A percentile compares a stretch with the other conserved stretches of the same genome.
Conservation (phyloP, 2,329 filamentous ascomycete genomes). For the Colletotrichum paranaense region DNA sequence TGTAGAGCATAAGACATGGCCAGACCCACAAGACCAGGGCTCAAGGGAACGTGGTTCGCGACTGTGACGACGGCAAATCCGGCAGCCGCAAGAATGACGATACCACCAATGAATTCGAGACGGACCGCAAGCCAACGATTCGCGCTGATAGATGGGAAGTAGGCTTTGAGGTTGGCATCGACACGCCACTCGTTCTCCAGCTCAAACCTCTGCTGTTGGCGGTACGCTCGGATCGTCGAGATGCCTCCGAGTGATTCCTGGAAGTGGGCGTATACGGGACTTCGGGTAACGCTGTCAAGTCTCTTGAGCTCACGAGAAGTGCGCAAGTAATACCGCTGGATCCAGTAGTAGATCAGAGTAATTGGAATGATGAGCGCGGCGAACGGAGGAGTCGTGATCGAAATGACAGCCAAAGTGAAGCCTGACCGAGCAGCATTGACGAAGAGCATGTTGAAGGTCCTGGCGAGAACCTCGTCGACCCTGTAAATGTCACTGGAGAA, state of each 20-base stretch:
- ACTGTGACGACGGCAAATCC: slow-evolving; percentile 86
- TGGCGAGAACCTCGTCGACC: slow-evolving; percentile 92
- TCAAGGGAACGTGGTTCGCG: slow-evolving; percentile 71
- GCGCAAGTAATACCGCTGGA: slow-evolving; percentile 96
- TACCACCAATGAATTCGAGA: slow-evolving; percentile 92
- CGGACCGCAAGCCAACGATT: slow-evolving; percentile 95
- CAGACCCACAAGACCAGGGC: slow-evolving; percentile 84
- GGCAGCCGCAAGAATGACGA: slow-evolving; percentile 91
- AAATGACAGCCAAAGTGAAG: slow-evolving; percentile 91
- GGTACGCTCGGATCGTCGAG: slow-evolving; percentile 94
- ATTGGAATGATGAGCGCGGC: slow-evolving; percentile 84
- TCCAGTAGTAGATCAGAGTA: slow-evolving; percentile 84
- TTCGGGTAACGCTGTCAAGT: slow-evolving; percentile 93
- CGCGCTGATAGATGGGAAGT: slow-evolving; percentile 95
- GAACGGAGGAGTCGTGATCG: slow-evolving; percentile 83
- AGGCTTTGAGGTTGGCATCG: slow-evolving; percentile 92
- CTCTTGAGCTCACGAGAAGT: slow-evolving; percentile 97
- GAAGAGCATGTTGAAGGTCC: slow-evolving; percentile 98
- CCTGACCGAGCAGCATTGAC: slow-evolving; percentile 78
- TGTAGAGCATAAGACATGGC: slow-evolving; percentile 97
- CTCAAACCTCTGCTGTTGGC: slow-evolving; percentile 87
- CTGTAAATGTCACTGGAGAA: slow-evolving; percentile 89
- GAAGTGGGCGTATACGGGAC: slow-evolving; percentile 98
- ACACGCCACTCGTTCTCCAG: slow-evolving; percentile 98
- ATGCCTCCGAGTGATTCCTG: slow-evolving; percentile 96